A percentile compares a stretch with the other conserved stretches of the same genome.
Evolutionary conservation across 139 green algal species (phyloP).

Genomic region (Asterochloris sp.): DNA sequence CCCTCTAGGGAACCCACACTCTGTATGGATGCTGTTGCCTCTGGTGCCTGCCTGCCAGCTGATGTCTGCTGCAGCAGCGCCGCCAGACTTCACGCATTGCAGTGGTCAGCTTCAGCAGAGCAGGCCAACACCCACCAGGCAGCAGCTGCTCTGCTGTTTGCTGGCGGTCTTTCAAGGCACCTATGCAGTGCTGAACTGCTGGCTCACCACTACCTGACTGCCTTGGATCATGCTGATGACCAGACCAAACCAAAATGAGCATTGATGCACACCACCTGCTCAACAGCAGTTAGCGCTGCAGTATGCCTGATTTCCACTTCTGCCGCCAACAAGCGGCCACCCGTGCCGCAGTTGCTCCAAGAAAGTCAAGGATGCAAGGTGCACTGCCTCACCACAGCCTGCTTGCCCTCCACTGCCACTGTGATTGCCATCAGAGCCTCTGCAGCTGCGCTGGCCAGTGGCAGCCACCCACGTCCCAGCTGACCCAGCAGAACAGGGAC

Average conservation of each 20-base stretch:
- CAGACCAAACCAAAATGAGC: not conserved
- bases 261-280: not conserved
- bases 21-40: too few relatives aligned
- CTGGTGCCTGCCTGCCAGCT: too few relatives aligned
- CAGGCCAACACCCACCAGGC: too few relatives aligned
- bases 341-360: not conserved
- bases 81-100: too few relatives aligned
- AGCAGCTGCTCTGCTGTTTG: too few relatives aligned
- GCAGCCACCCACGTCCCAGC: too few relatives aligned
- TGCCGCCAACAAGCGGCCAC: not conserved
- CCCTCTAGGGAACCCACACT: too few relatives aligned
- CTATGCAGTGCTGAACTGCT: too few relatives aligned
- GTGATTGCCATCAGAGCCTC: not conserved
- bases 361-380: not conserved
- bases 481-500: too few relatives aligned
- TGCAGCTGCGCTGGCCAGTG: not conserved
- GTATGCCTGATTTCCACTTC: not conserved
- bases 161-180: too few relatives aligned
- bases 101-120: too few relatives aligned
- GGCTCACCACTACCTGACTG: not conserved
- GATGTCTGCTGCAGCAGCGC: too few relatives aligned
- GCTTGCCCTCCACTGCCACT: not conserved
- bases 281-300: not conserved
- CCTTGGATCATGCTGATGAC: not conserved
- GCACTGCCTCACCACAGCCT: not conserved